A percentile compares a stretch with the other conserved stretches of the same genome.
phyloP scores from a whole-genome alignment of 306 rosid genomes.

The Vigna hirtella region DNA sequence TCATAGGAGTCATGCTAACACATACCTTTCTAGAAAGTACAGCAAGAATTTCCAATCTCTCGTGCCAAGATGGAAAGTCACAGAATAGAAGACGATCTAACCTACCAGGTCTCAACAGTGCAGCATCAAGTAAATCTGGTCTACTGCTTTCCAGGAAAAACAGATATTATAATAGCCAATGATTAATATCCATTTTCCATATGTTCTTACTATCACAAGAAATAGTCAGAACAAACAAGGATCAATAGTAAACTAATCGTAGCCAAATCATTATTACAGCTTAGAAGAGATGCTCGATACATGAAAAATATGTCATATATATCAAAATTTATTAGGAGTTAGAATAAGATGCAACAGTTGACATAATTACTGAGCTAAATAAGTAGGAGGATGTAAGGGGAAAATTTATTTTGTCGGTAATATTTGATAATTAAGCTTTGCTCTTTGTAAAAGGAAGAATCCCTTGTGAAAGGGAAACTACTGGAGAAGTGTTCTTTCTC shows the following conservation, averaged over 20 bases:
- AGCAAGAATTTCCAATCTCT: conserved; percentile 83
- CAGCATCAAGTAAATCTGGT: conserved; percentile 98
- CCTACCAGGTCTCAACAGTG: conserved; percentile 94
- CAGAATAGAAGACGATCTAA: conserved; percentile 95
- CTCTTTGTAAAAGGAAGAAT: background rate
- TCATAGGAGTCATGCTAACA: conserved; percentile 33
- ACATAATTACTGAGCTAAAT: background rate
- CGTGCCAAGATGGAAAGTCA: conserved; percentile 80
- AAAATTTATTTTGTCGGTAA: background rate
- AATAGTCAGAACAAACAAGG: conserved; percentile 28
- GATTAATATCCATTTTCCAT: conserved; percentile 26
- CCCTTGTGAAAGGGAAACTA: background rate
- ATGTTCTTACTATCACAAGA: conserved; percentile 23
- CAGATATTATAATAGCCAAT: conserved; percentile 32
- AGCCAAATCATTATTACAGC: conserved; percentile 22
- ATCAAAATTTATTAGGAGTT: background rate
- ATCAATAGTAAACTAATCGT: conserved; percentile 24
- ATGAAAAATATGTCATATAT: background rate
- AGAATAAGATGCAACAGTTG: background rate
- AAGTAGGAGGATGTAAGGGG: background rate
- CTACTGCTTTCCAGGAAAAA: conserved; percentile 80
- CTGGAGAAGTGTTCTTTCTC: background rate
- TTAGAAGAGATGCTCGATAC: background rate
- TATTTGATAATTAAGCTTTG: background rate
- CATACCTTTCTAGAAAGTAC: conserved; percentile 92